A percentile compares a stretch with the other conserved stretches of the same genome.
These are phyloP conservation scores for Bisporella sp. DNA, from an alignment of 2,329 filamentous ascomycete species.

Conservation along the genomic window DNA sequence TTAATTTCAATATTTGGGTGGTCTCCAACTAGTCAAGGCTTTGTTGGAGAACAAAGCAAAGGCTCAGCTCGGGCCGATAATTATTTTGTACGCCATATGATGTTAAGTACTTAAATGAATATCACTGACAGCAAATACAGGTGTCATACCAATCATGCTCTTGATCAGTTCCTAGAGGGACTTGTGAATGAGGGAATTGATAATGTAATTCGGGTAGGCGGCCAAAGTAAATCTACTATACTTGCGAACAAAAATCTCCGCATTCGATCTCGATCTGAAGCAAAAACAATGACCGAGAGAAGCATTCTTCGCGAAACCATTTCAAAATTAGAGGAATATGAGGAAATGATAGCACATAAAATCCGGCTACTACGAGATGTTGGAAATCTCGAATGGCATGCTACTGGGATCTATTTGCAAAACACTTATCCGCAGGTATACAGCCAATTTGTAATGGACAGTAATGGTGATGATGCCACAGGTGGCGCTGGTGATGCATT, in stretches of 20 bases:
- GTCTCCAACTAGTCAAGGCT: conserved; percentile 18
- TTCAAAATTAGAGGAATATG: conserved; percentile 6
- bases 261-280: conserved; percentile 10
- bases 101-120: conserved; percentile 29
- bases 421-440: conserved; percentile 10
- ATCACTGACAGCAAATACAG: conserved; percentile 8
- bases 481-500: conserved; percentile 9
- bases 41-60: conserved; percentile 27
- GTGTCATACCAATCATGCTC: conserved; percentile 25
- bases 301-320: conserved; percentile 8
- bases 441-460: conserved; percentile 11
- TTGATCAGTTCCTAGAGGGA: conserved; percentile 41
- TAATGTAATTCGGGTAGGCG: conserved; percentile 43
- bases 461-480: conserved; percentile 13
- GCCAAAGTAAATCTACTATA: conserved; percentile 15
- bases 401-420: conserved; percentile 7
- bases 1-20: conserved; percentile 24
- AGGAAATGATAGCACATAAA: conserved; percentile 1
- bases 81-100: conserved; percentile 30
- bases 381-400: conserved; percentile 8
- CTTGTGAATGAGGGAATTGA: conserved; percentile 34
- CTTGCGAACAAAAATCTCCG: conserved; percentile 19
- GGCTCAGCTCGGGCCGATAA: conserved; percentile 21
- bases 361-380: conserved; percentile 5
- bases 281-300: conserved; percentile 11